Percentiles rank a stretch among this genome's conserved stretches.
These are phyloP conservation scores for Lathyrus oleraceus DNA, from an alignment of 306 rosid species.

Conservation along the genomic window DNA sequence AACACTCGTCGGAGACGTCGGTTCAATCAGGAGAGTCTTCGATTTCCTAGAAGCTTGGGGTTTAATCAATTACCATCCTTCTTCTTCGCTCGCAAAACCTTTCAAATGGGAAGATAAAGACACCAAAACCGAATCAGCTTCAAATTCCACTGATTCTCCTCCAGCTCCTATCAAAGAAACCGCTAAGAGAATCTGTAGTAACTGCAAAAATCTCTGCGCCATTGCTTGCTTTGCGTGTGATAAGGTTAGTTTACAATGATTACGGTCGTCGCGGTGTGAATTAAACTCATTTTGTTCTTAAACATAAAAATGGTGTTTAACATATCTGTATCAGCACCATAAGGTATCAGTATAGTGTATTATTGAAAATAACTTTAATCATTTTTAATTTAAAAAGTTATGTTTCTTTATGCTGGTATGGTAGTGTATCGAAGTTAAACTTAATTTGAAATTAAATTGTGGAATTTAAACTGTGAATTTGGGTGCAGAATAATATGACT, in stretches of 20 bases:
- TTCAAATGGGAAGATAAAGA: conserved; percentile 92
- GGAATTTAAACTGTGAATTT: background rate
- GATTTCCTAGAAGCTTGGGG: conserved; percentile 93
- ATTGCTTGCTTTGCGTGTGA: conserved; percentile 93
- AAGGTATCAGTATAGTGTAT: no score
- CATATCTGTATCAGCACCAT: no score
- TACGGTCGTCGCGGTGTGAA: no score
- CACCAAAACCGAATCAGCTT: conserved; percentile 41
- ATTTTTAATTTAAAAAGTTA: no score
- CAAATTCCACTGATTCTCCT: conserved; percentile 47
- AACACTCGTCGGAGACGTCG: conserved; percentile 84
- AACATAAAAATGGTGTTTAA: no score
- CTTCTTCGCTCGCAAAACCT: conserved; percentile 58
- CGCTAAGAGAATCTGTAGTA: conserved; percentile 72
- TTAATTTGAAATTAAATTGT: background rate
- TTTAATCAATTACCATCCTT: conserved; percentile 66
- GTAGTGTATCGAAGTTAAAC: background rate
- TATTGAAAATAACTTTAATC: background rate
- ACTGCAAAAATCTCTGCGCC: conserved; percentile 78
- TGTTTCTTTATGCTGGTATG: background rate
- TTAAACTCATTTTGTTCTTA: no score
- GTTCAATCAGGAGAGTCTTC: conserved; percentile 80
- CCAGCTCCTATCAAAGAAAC: conserved; percentile 47
- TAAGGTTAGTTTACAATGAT: conserved; percentile 50
- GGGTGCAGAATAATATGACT: conserved; percentile 69